These are phyloP conservation scores for Eragrostis tef DNA, from an alignment of 202 grass and related monocot species.

Conservation along the genomic window DNA sequence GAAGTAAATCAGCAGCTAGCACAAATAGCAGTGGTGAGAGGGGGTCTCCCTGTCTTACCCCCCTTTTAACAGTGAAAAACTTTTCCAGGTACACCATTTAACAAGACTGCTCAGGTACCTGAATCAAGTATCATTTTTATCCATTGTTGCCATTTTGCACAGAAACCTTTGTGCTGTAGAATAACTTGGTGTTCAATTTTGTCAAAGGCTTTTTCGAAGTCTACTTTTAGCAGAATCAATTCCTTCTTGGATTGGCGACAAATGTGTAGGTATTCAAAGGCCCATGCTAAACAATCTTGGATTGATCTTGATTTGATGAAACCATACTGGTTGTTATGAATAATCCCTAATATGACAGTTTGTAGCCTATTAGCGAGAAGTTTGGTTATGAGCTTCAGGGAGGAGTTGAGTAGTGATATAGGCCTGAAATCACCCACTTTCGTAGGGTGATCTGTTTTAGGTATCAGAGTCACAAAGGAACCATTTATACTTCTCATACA, in stretches of 20 bases:
- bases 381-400: neutral
- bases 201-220: neutral
- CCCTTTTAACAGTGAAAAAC: neutral
- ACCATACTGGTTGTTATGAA: neutral
- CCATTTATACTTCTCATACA: neutral
- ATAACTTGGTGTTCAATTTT: neutral
- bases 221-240: neutral
- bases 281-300: neutral
- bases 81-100: neutral
- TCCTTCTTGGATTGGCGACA: neutral
- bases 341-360: accelerated
- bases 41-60: neutral
- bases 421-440: neutral
- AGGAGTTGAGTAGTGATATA: neutral
- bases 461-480: neutral
- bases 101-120: neutral
- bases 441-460: neutral
- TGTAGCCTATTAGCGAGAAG: neutral
- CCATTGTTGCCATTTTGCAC: neutral
- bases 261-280: neutral
- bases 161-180: neutral
- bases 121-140: neutral
- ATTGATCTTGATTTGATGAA: neutral
- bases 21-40: neutral
- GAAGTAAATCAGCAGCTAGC: neutral